These are phyloP conservation scores for Citrus reticulata DNA, from an alignment of 345 rosid genomes.

Conservation along the genomic window DNA sequence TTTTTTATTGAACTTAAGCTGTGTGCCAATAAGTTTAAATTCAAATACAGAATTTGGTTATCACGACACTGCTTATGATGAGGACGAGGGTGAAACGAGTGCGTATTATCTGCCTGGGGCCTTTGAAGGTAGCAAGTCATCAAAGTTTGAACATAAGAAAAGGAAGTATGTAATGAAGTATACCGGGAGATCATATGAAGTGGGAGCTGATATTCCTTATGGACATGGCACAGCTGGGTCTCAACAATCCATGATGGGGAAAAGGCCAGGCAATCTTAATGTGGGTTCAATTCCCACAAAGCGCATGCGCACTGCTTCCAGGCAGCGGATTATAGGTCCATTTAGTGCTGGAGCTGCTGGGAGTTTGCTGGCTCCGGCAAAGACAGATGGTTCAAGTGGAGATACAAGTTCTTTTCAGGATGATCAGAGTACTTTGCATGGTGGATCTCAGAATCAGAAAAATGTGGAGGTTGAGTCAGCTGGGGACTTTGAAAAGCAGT, in stretches of 20 bases:
- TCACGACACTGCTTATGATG: conserved; percentile 53
- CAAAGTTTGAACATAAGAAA: conserved; percentile 58
- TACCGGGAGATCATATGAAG: conserved; percentile 55
- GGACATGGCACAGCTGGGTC: conserved; percentile 39
- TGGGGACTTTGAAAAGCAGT: conserved; percentile 63
- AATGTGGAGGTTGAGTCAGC: conserved; percentile 79
- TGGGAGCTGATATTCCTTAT: conserved; percentile 56
- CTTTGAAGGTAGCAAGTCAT: conserved; percentile 55
- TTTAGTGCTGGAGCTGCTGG: conserved; percentile 54
- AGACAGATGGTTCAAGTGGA: conserved; percentile 94
- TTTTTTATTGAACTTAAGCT: conserved; percentile 14
- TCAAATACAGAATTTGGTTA: conserved; percentile 57
- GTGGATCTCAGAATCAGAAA: conserved; percentile 68
- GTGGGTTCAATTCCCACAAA: conserved; percentile 78
- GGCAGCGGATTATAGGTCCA: conserved; percentile 73
- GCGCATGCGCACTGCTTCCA: conserved; percentile 83
- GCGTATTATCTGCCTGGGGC: conserved; percentile 61
- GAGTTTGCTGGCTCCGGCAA: conserved; percentile 43
- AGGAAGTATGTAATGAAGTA: conserved; percentile 50
- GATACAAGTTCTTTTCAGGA: conserved; percentile 97
- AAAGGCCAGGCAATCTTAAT: conserved; percentile 63
- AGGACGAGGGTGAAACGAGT: conserved; percentile 88
- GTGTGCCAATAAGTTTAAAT: conserved; percentile 22
- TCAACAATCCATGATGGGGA: conserved; percentile 57
- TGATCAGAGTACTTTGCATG: conserved; percentile 78